Evolutionary conservation across 768 basidiomycete species (phyloP).

Genomic region (Tulasnella sp.): DNA sequence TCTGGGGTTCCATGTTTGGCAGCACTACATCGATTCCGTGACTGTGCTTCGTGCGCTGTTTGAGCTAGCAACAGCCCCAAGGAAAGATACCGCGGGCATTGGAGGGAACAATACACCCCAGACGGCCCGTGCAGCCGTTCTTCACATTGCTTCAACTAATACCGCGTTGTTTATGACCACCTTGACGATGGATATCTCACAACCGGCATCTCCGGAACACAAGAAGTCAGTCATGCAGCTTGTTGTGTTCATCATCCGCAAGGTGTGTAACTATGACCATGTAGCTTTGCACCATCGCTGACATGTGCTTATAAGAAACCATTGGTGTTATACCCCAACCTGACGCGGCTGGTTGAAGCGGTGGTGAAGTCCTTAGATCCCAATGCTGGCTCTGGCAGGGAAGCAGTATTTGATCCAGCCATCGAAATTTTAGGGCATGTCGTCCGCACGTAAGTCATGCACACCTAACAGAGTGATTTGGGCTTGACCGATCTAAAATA

Average conservation of each 20-base stretch:
- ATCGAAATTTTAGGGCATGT: slow-evolving; percentile 91
- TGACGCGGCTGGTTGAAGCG: slow-evolving; percentile 82
- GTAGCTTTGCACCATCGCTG: slow-evolving; percentile 78
- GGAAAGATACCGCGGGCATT: slow-evolving; percentile 49
- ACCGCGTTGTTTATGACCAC: slow-evolving; percentile 93
- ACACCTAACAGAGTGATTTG: not conserved
- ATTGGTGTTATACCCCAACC: slow-evolving; percentile 66
- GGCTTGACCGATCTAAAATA: not conserved
- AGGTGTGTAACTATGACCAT: slow-evolving; percentile 35
- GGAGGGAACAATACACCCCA: slow-evolving; percentile 55
- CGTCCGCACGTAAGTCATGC: slow-evolving; percentile 65
- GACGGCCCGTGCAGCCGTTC: slow-evolving; percentile 71
- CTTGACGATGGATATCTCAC: slow-evolving; percentile 74
- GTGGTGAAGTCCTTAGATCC: slow-evolving; percentile 96
- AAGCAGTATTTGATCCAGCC: slow-evolving; percentile 80
- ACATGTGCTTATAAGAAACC: slow-evolving; percentile 47
- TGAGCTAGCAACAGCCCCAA: slow-evolving; percentile 56
- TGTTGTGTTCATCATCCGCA: slow-evolving; percentile 85
- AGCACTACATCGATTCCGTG: slow-evolving; percentile 84
- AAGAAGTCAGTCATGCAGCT: slow-evolving; percentile 86
- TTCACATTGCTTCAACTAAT: slow-evolving; percentile 73
- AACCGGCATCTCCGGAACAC: slow-evolving; percentile 60
- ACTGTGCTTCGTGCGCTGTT: slow-evolving; percentile 79
- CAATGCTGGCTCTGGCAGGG: slow-evolving; percentile 59
- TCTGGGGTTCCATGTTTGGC: slow-evolving; percentile 89